Base-by-base conservation (phyloP, 1,284 basidiomycete genomes). In the Tilletia setariae region DNA sequence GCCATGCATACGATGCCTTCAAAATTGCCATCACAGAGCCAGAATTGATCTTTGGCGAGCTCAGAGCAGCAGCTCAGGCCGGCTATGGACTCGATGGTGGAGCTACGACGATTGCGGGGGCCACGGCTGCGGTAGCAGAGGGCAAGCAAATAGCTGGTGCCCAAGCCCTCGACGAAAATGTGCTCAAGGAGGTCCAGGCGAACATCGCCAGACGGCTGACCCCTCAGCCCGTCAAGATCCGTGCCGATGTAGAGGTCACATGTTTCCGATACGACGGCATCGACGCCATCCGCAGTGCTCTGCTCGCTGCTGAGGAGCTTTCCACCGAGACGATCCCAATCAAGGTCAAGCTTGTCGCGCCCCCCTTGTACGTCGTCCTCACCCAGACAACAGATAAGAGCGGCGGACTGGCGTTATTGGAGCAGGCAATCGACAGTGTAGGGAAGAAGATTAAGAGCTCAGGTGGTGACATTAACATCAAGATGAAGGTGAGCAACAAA, bases 231-330 rank as follows among this genome's bases (percentile, higher is more conserved):
- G 95, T 98, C 87, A 98, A 98, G 86, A 89, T 98, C 67, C 93
- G 95, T 80, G 93, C 96, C 23, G 96, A 99, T 85, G 91, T 99
- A 74, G 94, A 98, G 84, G 86, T 98, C 66, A 97, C 94, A 49
- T 98, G 95, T 84, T 99, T 97, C 84, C 91, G 91, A 4, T 94
- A 94, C 69, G 89, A 91, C 43, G 96, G 96, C n/a, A 98, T 98
- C 81, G 93, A 97, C 79, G 94, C 95, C 1, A 97, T 98, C 84
- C 94, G 94, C 85, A 90, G 89, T 67, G 95, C 96, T 0, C 86
- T 98, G 56, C 87, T 88, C 65, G 91, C 91, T 1, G 95, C 94
- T 23, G 96, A 98, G 84, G 84, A 85, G 2, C 88, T 92, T 72
- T 92, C 92, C 79, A 95, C 88, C 25, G 92, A 94, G 73, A 87